phyloP scores from a whole-genome alignment of 352 stramenopile species.

The Pilasporangium apinafurcum region DNA sequence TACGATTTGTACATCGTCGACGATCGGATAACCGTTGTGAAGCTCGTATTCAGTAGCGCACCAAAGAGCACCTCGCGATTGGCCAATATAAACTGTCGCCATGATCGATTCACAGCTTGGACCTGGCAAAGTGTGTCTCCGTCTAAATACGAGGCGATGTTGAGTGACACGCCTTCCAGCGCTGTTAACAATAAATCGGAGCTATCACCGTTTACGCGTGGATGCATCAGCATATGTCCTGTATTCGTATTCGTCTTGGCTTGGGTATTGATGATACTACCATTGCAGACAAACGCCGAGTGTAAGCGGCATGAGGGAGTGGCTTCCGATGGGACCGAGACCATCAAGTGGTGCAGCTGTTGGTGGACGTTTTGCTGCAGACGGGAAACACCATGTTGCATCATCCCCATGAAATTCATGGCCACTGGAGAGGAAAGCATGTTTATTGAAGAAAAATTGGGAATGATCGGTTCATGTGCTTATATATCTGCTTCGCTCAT shows the following conservation, averaged over 20 bases:
- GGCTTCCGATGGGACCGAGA: neutral
- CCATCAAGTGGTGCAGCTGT: constrained; percentile 20
- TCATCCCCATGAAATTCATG: constrained; percentile 17
- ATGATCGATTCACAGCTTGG: constrained; percentile 31
- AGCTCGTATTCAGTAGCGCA: constrained; percentile 24
- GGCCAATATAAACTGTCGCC: constrained; percentile 26
- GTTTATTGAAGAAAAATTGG: neutral
- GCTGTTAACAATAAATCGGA: constrained; percentile 21
- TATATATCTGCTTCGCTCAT: neutral
- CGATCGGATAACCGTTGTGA: constrained; percentile 32
- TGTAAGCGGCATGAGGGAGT: neutral
- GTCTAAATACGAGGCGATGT: constrained; percentile 47
- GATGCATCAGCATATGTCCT: too few relatives aligned
- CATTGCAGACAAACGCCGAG: constrained; percentile 4
- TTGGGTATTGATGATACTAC: neutral
- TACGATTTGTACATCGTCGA: constrained; percentile 46
- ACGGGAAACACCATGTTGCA: constrained; percentile 24
- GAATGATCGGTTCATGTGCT: neutral
- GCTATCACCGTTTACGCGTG: too few relatives aligned
- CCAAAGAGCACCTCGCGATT: constrained; percentile 35
- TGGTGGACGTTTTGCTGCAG: constrained; percentile 30
- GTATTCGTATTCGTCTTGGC: neutral
- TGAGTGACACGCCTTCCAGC: constrained; percentile 43
- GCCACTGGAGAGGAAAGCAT: constrained; percentile 8
- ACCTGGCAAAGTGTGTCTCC: constrained; percentile 32